Conservation (phyloP, 1,284 basidiomycete species). For the Rhodofomes roseus region DNA sequence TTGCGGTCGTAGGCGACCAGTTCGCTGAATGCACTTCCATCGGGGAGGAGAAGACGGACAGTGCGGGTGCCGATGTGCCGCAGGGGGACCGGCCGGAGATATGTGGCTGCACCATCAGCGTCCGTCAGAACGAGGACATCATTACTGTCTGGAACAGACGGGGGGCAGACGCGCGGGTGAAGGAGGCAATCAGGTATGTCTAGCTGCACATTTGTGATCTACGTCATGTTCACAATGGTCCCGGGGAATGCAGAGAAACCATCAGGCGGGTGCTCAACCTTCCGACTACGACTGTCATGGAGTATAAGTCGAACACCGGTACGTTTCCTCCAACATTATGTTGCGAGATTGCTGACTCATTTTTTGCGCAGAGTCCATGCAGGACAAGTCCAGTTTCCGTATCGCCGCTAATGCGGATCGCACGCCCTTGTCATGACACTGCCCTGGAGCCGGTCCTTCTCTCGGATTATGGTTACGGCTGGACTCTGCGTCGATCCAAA, state of each 20-base stretch:
- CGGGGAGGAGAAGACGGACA: slow-evolving; percentile 19
- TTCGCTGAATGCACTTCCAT: slow-evolving; percentile 57
- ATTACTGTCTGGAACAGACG: slow-evolving; percentile 76
- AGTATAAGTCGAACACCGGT: slow-evolving; percentile 87
- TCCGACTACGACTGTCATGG: slow-evolving; percentile 70
- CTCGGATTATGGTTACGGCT: background rate
- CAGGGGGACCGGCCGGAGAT: slow-evolving; percentile 64
- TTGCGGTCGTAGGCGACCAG: slow-evolving; percentile 77
- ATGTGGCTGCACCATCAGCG: slow-evolving; percentile 82
- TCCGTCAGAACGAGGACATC: slow-evolving; percentile 81
- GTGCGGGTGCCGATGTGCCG: slow-evolving; percentile 8
- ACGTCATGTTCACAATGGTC: background rate
- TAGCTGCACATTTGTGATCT: background rate
- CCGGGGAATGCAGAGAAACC: slow-evolving; percentile 49
- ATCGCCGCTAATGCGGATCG: slow-evolving; percentile 46
- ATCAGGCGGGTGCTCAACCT: slow-evolving; percentile 66
- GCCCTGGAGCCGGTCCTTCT: background rate
- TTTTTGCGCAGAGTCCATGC: slow-evolving; percentile 63
- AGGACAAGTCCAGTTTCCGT: slow-evolving; percentile 79
- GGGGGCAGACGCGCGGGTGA: slow-evolving; percentile 60
- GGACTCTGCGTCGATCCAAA: background rate
- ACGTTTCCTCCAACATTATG: slow-evolving; percentile 14
- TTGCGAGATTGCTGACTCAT: background rate
- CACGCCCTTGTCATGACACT: slow-evolving; percentile 36
- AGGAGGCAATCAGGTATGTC: slow-evolving; percentile 72